These are phyloP conservation scores for Russula earlei DNA, from an alignment of 768 basidiomycete species.

Conservation along the genomic window DNA sequence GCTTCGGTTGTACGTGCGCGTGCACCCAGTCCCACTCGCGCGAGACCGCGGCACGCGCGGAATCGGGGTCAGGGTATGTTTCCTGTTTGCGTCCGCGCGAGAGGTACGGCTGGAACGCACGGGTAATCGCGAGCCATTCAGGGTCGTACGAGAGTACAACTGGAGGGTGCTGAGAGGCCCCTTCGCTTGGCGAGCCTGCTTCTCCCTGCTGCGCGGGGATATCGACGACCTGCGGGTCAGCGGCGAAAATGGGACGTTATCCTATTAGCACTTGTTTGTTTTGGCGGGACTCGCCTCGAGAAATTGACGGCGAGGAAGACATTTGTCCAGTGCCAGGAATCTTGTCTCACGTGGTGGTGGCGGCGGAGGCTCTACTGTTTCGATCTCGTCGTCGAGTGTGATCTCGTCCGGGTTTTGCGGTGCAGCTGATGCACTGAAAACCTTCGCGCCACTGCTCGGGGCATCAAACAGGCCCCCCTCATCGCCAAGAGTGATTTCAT, in stretches of 20 bases:
- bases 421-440: not conserved
- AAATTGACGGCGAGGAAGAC: slow-evolving; percentile 53
- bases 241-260: no score
- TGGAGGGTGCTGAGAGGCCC: not conserved
- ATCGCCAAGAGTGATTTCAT: slow-evolving; percentile 41
- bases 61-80: slow-evolving; percentile 44
- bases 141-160: slow-evolving; percentile 64
- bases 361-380: slow-evolving; percentile 30
- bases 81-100: slow-evolving; percentile 42
- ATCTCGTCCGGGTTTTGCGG: slow-evolving; percentile 45
- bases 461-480: slow-evolving; percentile 23
- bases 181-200: not conserved
- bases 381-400: slow-evolving; percentile 36
- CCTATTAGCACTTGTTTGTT: not conserved
- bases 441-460: not conserved
- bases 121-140: slow-evolving; percentile 90
- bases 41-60: slow-evolving; percentile 35
- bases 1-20: slow-evolving; percentile 38
- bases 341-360: slow-evolving; percentile 40
- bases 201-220: not conserved
- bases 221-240: not conserved
- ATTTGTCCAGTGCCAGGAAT: slow-evolving; percentile 90
- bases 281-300: slow-evolving; percentile 49
- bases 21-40: slow-evolving; percentile 61
- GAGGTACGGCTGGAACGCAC: slow-evolving; percentile 76